These are phyloP conservation scores for Echites panduratus DNA, from an alignment of 257 asterid species.

Conservation along the genomic window DNA sequence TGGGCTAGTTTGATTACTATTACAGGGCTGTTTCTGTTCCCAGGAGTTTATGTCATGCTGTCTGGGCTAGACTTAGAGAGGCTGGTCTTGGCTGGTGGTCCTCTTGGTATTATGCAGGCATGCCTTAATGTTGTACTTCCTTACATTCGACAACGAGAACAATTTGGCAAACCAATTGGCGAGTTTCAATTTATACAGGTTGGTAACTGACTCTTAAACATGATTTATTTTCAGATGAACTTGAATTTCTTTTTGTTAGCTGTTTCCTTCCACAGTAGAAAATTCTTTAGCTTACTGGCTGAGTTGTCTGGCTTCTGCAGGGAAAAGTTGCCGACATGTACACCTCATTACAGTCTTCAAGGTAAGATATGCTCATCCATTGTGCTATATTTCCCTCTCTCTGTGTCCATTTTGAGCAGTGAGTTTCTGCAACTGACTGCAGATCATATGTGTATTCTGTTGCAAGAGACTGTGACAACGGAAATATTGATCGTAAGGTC, in stretches of 20 bases:
- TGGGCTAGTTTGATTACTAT: constrained; percentile 1
- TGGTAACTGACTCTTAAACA: constrained; percentile 7
- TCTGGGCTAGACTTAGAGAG: constrained; percentile 97
- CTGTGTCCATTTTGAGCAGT: background rate
- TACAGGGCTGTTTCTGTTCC: constrained; percentile 21
- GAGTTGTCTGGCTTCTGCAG: constrained; percentile 40
- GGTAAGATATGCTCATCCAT: constrained; percentile 34
- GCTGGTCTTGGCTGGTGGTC: constrained; percentile 92
- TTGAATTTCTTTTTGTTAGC: background rate
- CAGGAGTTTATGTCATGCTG: constrained; percentile 99
- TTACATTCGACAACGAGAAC: constrained; percentile 79
- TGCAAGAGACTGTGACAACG: constrained; percentile 89
- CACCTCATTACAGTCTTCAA: constrained; percentile 88
- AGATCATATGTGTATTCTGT: constrained; percentile 94
- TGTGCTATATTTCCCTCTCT: background rate
- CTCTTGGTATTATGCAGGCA: constrained; percentile 95
- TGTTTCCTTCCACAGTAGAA: background rate
- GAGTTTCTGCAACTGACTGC: constrained; percentile 18
- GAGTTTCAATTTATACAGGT: constrained; percentile 94
- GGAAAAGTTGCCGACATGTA: constrained; percentile 97
- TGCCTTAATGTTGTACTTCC: constrained; percentile 95
- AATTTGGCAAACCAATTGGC: constrained; percentile 89
- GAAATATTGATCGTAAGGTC: constrained; percentile 70
- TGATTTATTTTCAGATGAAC: background rate
- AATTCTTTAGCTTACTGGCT: constrained; percentile 5